Evolutionary conservation across 495 filamentous ascomycete species (phyloP), one percentile per base, ranked within the genome.

Genomic region (Apodospora peruviana): DNA sequence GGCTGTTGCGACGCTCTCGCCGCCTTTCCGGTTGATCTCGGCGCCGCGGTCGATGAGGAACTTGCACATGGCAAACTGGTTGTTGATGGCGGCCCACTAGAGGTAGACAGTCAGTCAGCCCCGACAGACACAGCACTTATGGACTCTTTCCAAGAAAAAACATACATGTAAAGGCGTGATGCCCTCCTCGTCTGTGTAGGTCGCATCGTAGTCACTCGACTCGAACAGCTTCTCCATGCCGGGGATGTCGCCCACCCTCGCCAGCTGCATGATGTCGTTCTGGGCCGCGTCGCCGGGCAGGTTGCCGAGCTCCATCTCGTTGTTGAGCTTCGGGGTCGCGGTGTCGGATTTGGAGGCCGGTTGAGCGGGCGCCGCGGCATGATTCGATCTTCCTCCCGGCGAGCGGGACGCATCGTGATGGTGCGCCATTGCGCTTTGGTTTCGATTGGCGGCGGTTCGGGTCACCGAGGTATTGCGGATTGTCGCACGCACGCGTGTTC

Each of bases 31-130:
- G 65, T 98, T 96, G 56, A 96, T 86, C 60, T 91, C 84, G 61
- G 90, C 93, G 54, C 93, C 93, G 45, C 77, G 76, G 50, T 95
- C 86, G 53, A 98, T 78, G 12, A 98, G 82, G 64, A 93, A 94
- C 66, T 93, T 91, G 78, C 91, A 96, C 73, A 95, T 85, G 47
- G 88, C 86, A 69, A 90, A 94, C 65, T 95, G 91, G 64, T 96
- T 96, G 70, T 97, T 96, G 68, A 97, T 96, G n/a, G 93, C 89
- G 14, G 93, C 93, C 93, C 93, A 98, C 91, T 98, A 42, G 17
- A 8, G 17, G 23, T 35, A n/a, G 47, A 46, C 17, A 24, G 37
- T 52, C 43, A 29, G 60, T 74, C 56, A 69, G 65, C 48, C 47
- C 38, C 35, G 39, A n/a, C 14, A 41, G 23, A 29, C 5, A 5